These are phyloP conservation scores for Quercus cerris DNA, from an alignment of 306 rosid species.

Conservation along the genomic window DNA sequence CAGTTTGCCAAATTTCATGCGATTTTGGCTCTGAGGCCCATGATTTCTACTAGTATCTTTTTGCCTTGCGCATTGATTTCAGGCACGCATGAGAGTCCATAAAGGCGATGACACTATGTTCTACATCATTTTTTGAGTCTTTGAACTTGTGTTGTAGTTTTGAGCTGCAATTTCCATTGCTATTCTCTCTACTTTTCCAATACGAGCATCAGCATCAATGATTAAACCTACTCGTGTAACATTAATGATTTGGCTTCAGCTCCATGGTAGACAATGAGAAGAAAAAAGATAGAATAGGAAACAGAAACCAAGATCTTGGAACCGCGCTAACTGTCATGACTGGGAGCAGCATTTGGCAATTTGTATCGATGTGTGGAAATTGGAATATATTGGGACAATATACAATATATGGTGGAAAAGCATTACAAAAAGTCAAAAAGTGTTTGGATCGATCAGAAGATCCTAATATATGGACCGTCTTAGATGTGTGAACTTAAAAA, in stretches of 20 bases:
- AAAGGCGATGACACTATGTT: no score
- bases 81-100: no score
- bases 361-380: not conserved
- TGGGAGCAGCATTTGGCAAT: not conserved
- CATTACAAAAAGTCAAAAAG: no score
- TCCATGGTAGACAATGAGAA: not conserved
- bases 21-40: fast-evolving
- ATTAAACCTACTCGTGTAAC: not conserved
- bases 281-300: not conserved
- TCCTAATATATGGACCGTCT: no score
- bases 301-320: no score
- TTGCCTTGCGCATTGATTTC: no score
- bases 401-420: no score
- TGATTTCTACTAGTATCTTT: no score
- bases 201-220: not conserved
- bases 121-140: not conserved
- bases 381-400: not conserved
- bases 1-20: no score
- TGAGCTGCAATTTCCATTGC: not conserved
- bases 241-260: not conserved
- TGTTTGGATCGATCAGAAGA: no score
- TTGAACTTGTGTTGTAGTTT: not conserved
- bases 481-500: no score
- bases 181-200: not conserved
- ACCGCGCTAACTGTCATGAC: not conserved